Evolutionary conservation across 176 grass and related monocot species (phyloP).

Genomic region (Phoenix dactylifera): DNA sequence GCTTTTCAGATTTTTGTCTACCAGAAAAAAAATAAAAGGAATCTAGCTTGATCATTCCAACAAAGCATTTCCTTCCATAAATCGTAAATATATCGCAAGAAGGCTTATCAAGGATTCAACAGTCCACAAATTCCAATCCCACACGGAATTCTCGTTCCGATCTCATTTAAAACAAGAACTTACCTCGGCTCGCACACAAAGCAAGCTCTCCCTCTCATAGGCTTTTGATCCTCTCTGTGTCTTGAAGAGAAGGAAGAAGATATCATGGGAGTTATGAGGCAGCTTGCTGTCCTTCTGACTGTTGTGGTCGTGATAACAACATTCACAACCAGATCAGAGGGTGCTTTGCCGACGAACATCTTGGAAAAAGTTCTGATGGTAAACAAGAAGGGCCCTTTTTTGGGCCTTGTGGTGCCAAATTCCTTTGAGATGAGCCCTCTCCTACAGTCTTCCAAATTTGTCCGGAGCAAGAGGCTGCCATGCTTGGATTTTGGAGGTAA

Average conservation of each 20-base stretch:
- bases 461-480: constrained; percentile 7
- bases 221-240: not conserved
- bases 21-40: too few relatives aligned
- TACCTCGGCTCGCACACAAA: too few relatives aligned
- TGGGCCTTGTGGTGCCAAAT: constrained; percentile 71
- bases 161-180: too few relatives aligned
- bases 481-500: constrained; percentile 64
- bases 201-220: not conserved
- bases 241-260: not conserved
- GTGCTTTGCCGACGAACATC: not conserved
- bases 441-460: constrained; percentile 32
- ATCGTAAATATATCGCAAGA: too few relatives aligned
- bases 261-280: constrained; percentile 1
- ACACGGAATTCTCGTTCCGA: too few relatives aligned
- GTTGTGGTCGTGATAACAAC: not conserved
- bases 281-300: not conserved
- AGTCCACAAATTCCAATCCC: too few relatives aligned
- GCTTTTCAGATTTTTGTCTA: too few relatives aligned
- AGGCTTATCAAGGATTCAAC: too few relatives aligned
- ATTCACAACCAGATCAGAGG: constrained; percentile 2
- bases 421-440: constrained; percentile 62
- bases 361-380: not conserved
- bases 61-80: too few relatives aligned
- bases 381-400: constrained; percentile 35
- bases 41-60: too few relatives aligned